These are phyloP conservation scores for Stereocaulon alpinum DNA, from an alignment of 495 filamentous ascomycete genomes.

Conservation along the genomic window DNA sequence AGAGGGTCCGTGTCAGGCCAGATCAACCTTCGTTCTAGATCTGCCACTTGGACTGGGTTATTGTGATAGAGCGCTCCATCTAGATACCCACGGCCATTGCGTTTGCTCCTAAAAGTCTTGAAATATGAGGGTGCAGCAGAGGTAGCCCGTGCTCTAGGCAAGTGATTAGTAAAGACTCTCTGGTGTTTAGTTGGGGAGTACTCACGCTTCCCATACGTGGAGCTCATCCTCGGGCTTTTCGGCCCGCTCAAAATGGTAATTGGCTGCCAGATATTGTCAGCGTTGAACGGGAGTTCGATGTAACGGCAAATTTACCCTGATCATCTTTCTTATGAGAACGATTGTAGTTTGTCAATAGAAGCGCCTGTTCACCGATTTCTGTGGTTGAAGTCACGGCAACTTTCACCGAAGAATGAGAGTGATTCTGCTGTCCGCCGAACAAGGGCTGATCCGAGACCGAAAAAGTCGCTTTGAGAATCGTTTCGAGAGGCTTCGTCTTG, in stretches of 20 bases:
- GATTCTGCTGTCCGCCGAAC: neutral
- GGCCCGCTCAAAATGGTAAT: slow-evolving; percentile 35
- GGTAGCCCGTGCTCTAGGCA: slow-evolving; percentile 31
- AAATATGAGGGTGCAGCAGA: slow-evolving; percentile 38
- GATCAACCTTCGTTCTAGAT: slow-evolving; percentile 30
- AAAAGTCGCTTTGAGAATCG: neutral
- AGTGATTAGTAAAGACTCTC: neutral
- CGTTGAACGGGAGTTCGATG: slow-evolving; percentile 37
- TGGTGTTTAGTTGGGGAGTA: neutral
- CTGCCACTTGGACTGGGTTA: slow-evolving; percentile 31
- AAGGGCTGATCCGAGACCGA: neutral
- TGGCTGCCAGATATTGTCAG: slow-evolving; percentile 3
- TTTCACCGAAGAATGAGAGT: neutral
- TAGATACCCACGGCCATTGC: slow-evolving; percentile 6
- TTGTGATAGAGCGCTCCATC: slow-evolving; percentile 24
- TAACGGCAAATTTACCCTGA: slow-evolving; percentile 22
- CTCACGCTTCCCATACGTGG: slow-evolving; percentile 44
- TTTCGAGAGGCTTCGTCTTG: neutral
- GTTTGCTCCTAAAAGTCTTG: slow-evolving; percentile 28
- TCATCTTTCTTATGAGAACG: slow-evolving; percentile 20
- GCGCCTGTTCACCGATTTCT: neutral
- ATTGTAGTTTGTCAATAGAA: neutral
- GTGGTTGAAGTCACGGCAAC: neutral
- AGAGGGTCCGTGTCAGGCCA: slow-evolving; percentile 26
- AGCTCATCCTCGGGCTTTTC: slow-evolving; percentile 34